Conservation (phyloP, 108 stramenopile genomes). For the Cyclotella atomus region DNA sequence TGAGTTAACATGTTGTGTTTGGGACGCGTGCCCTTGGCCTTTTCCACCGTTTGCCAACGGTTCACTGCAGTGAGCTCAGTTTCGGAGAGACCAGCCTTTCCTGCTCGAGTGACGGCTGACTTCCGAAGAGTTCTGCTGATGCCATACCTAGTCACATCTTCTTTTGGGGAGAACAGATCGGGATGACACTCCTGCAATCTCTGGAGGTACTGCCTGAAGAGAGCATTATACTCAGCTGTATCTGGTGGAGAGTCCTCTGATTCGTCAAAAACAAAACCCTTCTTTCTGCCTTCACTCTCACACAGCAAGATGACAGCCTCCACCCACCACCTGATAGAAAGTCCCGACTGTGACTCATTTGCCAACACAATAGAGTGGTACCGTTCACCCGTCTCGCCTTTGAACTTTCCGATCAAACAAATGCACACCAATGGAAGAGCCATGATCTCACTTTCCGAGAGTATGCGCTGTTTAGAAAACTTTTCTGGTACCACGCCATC, state of each 20-base stretch:
- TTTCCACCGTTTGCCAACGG: no score
- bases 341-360: not conserved
- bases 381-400: slow-evolving; percentile 16
- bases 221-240: no score
- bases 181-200: slow-evolving; percentile 1
- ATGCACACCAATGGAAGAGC: slow-evolving; percentile 21
- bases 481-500: not conserved
- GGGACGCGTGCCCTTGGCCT: no score
- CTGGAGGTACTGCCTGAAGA: not conserved
- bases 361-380: not conserved
- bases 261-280: slow-evolving; percentile 13
- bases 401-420: slow-evolving; percentile 30
- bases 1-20: no score
- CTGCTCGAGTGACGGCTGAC: no score
- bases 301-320: slow-evolving; percentile 1
- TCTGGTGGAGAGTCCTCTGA: not conserved
- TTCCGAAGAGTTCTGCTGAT: no score
- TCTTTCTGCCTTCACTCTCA: not conserved
- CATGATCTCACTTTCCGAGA: not conserved
- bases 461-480: not conserved
- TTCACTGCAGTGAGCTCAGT: no score
- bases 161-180: not conserved
- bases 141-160: slow-evolving; percentile 6
- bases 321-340: slow-evolving; percentile 28
- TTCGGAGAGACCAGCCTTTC: no score